A percentile compares a stretch with the other conserved stretches of the same genome.
Conservation (phyloP, 805 yeast genomes). For the Hagleromyces aurorensis region DNA sequence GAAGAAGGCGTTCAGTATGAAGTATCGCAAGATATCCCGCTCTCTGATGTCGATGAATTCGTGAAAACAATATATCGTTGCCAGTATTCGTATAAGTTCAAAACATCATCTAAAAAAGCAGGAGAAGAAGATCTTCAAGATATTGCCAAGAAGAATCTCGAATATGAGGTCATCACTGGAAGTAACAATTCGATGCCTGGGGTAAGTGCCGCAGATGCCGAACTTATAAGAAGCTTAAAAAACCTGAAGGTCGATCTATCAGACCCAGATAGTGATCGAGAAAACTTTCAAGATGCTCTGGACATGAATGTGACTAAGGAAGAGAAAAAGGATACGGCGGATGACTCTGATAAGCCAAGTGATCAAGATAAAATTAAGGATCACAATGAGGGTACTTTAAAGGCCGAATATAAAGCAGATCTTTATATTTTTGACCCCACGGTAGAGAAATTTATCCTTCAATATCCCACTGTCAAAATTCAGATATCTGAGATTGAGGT, state of each 20-base stretch:
- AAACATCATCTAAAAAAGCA: conserved; percentile 40
- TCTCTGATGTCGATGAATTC: conserved; percentile 50
- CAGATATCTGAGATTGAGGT: conserved; percentile 38
- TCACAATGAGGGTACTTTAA: conserved; percentile 10
- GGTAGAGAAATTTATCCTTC: conserved; percentile 40
- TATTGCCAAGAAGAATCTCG: conserved; percentile 34
- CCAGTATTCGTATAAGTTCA: conserved; percentile 69
- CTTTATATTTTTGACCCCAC: conserved; percentile 52
- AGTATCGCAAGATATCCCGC: conserved; percentile 51
- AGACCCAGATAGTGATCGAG: conserved; percentile 10
- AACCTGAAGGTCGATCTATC: conserved; percentile 26
- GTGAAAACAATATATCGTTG: conserved; percentile 56
- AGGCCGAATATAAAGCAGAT: conserved; percentile 20
- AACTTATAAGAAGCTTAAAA: conserved; percentile 17
- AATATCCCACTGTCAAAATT: conserved; percentile 31
- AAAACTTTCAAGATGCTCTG: conserved; percentile 18
- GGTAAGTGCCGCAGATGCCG: conserved; percentile 22
- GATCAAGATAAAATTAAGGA: conserved; percentile 2
- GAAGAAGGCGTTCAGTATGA: conserved; percentile 81
- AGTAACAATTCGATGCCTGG: conserved; percentile 28
- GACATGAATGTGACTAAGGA: conserved; percentile 6
- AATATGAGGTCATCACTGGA: conserved; percentile 17
- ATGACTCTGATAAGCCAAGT: background rate
- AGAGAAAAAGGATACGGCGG: background rate
- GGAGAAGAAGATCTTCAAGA: conserved; percentile 45